A percentile compares a stretch with the other conserved stretches of the same genome.
Evolutionary conservation across 257 asterid genomes (phyloP).

Genomic region (Solanum verrucosum): DNA sequence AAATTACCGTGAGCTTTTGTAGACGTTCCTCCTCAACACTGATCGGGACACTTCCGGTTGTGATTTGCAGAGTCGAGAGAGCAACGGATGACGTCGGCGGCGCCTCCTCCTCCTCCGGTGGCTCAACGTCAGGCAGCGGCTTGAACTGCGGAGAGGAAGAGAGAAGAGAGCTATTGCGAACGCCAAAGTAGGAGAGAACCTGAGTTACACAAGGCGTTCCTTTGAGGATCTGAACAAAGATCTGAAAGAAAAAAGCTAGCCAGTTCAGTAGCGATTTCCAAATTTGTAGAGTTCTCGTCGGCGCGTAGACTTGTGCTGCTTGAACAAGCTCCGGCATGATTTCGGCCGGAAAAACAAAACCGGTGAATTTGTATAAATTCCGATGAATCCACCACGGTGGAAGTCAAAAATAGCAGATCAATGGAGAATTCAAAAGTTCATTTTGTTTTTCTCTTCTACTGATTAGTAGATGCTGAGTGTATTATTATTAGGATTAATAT

Average conservation of each 20-base stretch:
- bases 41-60: neutral
- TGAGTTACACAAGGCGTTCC: slow-evolving; percentile 69
- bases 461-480: neutral
- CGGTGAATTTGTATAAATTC: neutral
- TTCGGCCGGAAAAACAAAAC: neutral
- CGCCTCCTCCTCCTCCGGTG: slow-evolving; percentile 33
- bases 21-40: neutral
- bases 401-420: neutral
- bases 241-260: slow-evolving; percentile 75
- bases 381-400: neutral
- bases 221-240: slow-evolving; percentile 84
- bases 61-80: slow-evolving; percentile 6
- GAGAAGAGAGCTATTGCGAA: slow-evolving; percentile 40
- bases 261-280: slow-evolving; percentile 86
- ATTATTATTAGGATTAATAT: neutral
- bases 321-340: slow-evolving; percentile 72
- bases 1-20: slow-evolving; percentile 25
- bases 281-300: slow-evolving; percentile 54
- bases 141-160: slow-evolving; percentile 43
- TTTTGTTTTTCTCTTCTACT: too few species aligned
- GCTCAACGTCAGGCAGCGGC: slow-evolving; percentile 69
- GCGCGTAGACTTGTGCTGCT: slow-evolving; percentile 69
- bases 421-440: neutral
- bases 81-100: slow-evolving; percentile 4
- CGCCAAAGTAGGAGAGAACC: slow-evolving; percentile 54